These are phyloP conservation scores for Wickerhamomyces queroliae DNA, from an alignment of 805 yeast species.

Conservation along the genomic window DNA sequence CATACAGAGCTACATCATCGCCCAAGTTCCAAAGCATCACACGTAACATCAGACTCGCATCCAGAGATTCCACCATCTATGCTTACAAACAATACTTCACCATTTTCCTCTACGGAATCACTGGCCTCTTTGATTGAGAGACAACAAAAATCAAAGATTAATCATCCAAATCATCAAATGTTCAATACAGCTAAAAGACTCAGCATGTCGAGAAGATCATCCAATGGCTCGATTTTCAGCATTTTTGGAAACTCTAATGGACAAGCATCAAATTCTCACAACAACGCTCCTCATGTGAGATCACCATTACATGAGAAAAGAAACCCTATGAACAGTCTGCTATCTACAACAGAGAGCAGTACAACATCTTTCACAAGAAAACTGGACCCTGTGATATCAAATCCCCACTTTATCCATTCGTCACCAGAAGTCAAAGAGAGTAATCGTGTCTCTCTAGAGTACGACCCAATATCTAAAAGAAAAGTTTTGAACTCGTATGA, in stretches of 20 bases:
- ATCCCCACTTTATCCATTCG: conserved; percentile 22
- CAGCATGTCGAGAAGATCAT: conserved; percentile 4
- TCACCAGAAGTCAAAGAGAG: conserved; percentile 70
- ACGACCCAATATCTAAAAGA: conserved; percentile 80
- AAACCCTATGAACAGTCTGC: neutral
- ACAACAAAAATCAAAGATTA: conserved; percentile 33
- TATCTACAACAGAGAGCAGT: neutral
- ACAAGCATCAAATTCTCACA: neutral
- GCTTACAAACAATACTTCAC: conserved; percentile 4
- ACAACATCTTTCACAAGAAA: conserved; percentile 9
- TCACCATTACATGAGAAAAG: conserved; percentile 3
- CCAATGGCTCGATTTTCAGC: conserved; percentile 14
- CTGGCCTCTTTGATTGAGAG: conserved; percentile 32
- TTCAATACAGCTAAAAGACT: conserved; percentile 8
- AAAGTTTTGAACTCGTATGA: conserved; percentile 87
- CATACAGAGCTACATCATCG: neutral
- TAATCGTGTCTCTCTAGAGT: conserved; percentile 69
- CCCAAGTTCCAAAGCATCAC: conserved; percentile 1
- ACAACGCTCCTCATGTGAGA: neutral
- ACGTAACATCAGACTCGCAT: neutral
- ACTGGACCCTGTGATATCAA: conserved; percentile 16
- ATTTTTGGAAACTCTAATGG: conserved; percentile 2
- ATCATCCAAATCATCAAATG: conserved; percentile 35
- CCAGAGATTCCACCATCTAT: neutral
- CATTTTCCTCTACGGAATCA: conserved; percentile 30